Evolutionary conservation across 176 grass and related monocot genomes (phyloP), one percentile per base, ranked within the genome.

Genomic region (Hyparrhenia diplandra): DNA sequence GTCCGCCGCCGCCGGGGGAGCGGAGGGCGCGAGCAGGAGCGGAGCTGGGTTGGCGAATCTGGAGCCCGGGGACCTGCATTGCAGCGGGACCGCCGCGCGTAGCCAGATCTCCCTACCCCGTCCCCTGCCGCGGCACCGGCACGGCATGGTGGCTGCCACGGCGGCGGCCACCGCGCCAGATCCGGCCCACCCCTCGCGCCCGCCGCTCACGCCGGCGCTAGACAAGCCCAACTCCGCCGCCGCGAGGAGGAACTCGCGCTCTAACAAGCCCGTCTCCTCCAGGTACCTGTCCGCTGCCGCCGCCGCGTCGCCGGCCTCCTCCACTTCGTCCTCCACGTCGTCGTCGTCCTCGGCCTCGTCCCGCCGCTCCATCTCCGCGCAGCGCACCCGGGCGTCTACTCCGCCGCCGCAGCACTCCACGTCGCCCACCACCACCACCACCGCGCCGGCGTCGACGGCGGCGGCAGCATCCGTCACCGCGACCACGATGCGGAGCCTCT

Each of bases 401-500:
- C 89, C 94, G 3, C 86, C 92, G 64, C 80, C 89, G 64, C 83
- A 90, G 71, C 85, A 85, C 57, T 32, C 88, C 28, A 78, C 82
- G 43, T 87, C 85, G 88, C 55, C 88, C 30, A 73, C 77, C 32
- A 68, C n/a, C n/a, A n/a, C n/a, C n/a, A n/a, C 71, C 62, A 4
- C 46, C 8, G n/a, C 57, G 10, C 1, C 57, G n/a, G 59, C 75
- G 76, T 40, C 86, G 18, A 13, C n/a, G n/a, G n/a, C n/a, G n/a
- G n/a, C n/a, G n/a, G n/a, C 69, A 4, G 75, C 63, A 28, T 31
- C 85, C 3, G 78, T 73, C 6, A 88, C 77, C 23, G 92, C 87
- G 31, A 95, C 90, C 84, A 95, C 88, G 72, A 95, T 92, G 54
- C 84, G 92, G 81, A 99, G 96, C 82, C 87, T 99, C 16, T 95